These are phyloP conservation scores for Lichtheimia corymbifera DNA, from an alignment of 371 early-diverging fungal genomes.

Conservation along the genomic window DNA sequence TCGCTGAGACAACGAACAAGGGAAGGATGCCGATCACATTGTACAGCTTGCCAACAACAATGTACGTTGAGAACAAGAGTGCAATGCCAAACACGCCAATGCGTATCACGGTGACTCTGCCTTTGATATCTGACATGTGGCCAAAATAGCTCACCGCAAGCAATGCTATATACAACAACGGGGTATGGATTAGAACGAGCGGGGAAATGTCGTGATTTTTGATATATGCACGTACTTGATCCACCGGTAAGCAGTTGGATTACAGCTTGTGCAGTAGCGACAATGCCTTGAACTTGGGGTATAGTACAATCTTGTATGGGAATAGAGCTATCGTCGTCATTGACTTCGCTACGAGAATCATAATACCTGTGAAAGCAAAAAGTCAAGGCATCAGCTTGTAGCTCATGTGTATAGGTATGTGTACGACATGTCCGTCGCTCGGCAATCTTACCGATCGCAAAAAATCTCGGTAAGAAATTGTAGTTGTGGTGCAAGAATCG, in stretches of 20 bases:
- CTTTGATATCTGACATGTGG: conserved; percentile 42
- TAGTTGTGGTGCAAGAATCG: conserved; percentile 28
- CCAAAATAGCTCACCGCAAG: conserved; percentile 42
- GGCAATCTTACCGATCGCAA: conserved; percentile 31
- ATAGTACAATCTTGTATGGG: conserved; percentile 40
- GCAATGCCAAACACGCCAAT: conserved; percentile 28
- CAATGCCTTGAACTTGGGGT: conserved; percentile 45
- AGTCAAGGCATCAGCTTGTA: background rate
- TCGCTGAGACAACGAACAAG: conserved; percentile 33
- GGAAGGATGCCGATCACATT: conserved; percentile 23
- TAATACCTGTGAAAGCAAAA: conserved; percentile 24
- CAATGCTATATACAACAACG: conserved; percentile 24
- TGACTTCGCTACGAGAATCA: conserved; percentile 10
- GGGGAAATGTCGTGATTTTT: conserved; percentile 4
- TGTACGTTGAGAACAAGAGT: conserved; percentile 15
- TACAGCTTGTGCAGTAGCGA: conserved; percentile 33
- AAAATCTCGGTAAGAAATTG: conserved; percentile 36
- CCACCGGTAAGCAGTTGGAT: conserved; percentile 28
- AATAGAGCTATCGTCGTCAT: conserved; percentile 9
- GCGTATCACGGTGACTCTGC: conserved; percentile 28
- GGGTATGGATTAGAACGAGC: background rate
- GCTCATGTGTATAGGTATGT: background rate
- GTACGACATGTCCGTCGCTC: background rate
- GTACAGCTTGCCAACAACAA: conserved; percentile 8
- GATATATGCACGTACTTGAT: conserved; percentile 26